Percentiles rank a stretch among this genome's conserved stretches.
phyloP scores from a whole-genome alignment of 2,329 filamentous ascomycete species.

The Colletotrichum gloeosporioides region DNA sequence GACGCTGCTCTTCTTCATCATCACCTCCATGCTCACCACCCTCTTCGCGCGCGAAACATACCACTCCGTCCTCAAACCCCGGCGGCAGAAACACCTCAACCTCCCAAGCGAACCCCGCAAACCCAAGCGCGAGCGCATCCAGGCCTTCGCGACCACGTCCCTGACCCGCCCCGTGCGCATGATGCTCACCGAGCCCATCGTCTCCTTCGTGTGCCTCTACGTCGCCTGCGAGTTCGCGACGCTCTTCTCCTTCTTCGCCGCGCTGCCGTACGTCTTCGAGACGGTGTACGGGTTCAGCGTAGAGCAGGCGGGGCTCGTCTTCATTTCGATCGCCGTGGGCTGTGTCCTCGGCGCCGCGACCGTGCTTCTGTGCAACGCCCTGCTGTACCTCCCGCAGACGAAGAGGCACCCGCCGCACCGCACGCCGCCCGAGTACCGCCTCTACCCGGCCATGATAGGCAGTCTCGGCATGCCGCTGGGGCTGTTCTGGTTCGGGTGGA shows the following conservation, averaged over 20 bases:
- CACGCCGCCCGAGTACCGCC: constrained; percentile 59
- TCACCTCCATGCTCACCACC: constrained; percentile 38
- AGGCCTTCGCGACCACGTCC: constrained; percentile 43
- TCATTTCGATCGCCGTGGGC: constrained; percentile 50
- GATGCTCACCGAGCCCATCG: constrained; percentile 67
- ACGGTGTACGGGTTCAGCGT: constrained; percentile 48
- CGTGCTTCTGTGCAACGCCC: constrained; percentile 43
- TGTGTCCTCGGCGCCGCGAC: constrained; percentile 48
- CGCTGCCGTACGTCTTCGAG: constrained; percentile 54
- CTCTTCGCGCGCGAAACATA: constrained; percentile 59
- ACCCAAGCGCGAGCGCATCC: constrained; percentile 24
- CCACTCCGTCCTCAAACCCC: constrained; percentile 53
- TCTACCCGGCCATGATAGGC: constrained; percentile 64
- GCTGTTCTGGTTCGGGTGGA: constrained; percentile 69
- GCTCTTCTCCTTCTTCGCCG: constrained; percentile 58
- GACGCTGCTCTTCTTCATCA: constrained; percentile 52
- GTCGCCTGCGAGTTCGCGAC: constrained; percentile 56
- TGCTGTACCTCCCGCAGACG: constrained; percentile 45
- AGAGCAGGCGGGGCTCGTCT: constrained; percentile 48
- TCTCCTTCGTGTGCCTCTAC: constrained; percentile 59
- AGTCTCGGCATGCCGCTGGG: constrained; percentile 58
- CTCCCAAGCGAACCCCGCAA: constrained; percentile 27
- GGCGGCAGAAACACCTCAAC: constrained; percentile 40
- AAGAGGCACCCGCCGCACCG: constrained; percentile 34
- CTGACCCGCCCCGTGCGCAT: constrained; percentile 60